Evolutionary conservation across 73 alveolate genomes (phyloP), one percentile per base, ranked within the genome.

Genomic region (Uronychia setigera): DNA sequence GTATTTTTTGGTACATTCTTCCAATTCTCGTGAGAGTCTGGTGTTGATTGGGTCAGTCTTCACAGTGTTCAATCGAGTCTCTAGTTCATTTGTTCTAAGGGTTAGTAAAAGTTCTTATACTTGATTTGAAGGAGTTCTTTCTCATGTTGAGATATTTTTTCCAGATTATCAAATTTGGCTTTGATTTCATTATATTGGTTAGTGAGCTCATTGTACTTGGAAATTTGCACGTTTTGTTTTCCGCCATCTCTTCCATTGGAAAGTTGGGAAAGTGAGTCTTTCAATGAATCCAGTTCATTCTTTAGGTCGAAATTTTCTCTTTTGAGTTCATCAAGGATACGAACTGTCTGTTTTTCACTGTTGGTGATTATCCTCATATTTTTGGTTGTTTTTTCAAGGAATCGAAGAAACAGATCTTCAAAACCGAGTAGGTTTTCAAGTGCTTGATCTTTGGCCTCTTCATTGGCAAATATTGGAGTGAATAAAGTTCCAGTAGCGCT

Each of bases 161-260:
- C 67, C 5, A 46, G 67, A 46, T 5, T 11, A 19, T 46, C 67
- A 46, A 46, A 46, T 19, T 46, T 46, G 5, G n/a, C 19, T 19
- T 46, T 46, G n/a, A 46, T 5, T 46, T 46, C 67, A 46, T 46
- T 46, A 19, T 46, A 46, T 46, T 46, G 19, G 67, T 46, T 46
- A 46, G 67, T 46, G 67, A 46, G 67, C 67, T 46, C 67, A 46
- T 46, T 46, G 67, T 11, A 46, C 67, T 46, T 46, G 67, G 67
- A 11, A 19, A 11, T 46, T 5, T n/a, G n/a, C n/a, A n/a, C n/a
- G n/a, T n/a, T n/a, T n/a, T n/a, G n/a, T n/a, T n/a, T n/a, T n/a
- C n/a, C n/a, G n/a, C n/a, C n/a, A n/a, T n/a, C n/a, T n/a, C n/a
- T n/a, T n/a, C n/a, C n/a, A n/a, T n/a, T n/a, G n/a, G n/a, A n/a